A percentile compares a stretch with the other conserved stretches of the same genome.
These are phyloP conservation scores for Gaillardinia entomophila DNA, from an alignment of 805 yeast genomes.

Conservation along the genomic window DNA sequence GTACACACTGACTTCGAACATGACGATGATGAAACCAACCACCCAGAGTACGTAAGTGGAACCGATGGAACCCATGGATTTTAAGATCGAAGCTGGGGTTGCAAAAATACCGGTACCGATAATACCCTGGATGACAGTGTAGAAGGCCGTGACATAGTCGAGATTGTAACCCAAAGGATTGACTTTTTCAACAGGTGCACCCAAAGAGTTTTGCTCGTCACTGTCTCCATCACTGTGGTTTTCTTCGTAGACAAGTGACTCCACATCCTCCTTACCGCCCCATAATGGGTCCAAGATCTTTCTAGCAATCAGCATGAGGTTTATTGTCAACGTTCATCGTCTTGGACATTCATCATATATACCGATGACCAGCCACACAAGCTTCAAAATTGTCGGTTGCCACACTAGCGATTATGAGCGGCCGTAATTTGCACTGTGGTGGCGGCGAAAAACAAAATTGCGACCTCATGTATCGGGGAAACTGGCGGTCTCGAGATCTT, in stretches of 20 bases:
- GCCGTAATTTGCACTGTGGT: too few species aligned
- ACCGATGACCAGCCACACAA: too few species aligned
- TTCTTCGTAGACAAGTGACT: neutral
- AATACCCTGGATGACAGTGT: conserved; percentile 61
- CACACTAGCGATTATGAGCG: too few species aligned
- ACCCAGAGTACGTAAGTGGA: conserved; percentile 41
- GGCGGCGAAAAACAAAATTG: too few species aligned
- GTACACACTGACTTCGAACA: conserved; percentile 31
- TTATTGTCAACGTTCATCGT: too few species aligned
- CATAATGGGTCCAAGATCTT: too few species aligned
- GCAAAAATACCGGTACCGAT: conserved; percentile 76
- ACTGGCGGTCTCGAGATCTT: too few species aligned
- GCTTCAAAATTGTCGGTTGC: too few species aligned
- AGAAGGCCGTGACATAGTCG: conserved; percentile 43
- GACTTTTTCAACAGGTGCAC: conserved; percentile 37
- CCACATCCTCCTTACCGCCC: too few species aligned
- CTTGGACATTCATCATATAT: too few species aligned
- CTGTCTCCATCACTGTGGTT: conserved; percentile 3
- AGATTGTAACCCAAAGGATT: conserved; percentile 37
- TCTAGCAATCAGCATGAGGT: too few species aligned
- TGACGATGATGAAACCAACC: conserved; percentile 32
- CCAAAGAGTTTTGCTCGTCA: conserved; percentile 14
- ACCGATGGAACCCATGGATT: conserved; percentile 39
- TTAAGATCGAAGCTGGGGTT: conserved; percentile 57
- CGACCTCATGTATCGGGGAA: too few species aligned